These are phyloP conservation scores for Heterobasidion occidentale DNA, from an alignment of 1,284 basidiomycete species.

Conservation along the genomic window DNA sequence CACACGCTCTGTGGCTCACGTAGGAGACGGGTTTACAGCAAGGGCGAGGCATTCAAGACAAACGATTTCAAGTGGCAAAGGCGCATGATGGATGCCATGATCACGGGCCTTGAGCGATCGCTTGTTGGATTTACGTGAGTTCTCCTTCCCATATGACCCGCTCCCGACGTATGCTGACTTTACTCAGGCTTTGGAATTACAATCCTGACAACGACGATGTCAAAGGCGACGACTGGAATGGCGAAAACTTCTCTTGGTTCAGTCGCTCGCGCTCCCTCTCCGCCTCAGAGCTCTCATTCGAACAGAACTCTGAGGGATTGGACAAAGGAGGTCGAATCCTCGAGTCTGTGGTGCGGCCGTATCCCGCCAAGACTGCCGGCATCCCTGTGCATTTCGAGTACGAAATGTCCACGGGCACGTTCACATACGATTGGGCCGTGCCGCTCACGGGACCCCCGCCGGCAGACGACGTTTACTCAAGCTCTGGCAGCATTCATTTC, in stretches of 20 bases:
- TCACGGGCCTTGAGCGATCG: constrained; percentile 67
- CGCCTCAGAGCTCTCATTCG: constrained; percentile 38
- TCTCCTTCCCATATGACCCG: not conserved
- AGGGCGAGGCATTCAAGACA: constrained; percentile 60
- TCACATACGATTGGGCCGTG: constrained; percentile 55
- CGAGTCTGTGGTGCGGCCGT: constrained; percentile 70
- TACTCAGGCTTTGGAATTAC: constrained; percentile 84
- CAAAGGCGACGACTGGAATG: constrained; percentile 89
- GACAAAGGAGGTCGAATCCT: constrained; percentile 82
- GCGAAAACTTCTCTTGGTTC: constrained; percentile 95
- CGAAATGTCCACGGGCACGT: constrained; percentile 60
- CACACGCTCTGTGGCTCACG: not conserved
- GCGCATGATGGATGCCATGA: constrained; percentile 85
- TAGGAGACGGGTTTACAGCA: constrained; percentile 30
- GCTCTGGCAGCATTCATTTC: constrained; percentile 15
- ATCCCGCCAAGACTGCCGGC: constrained; percentile 73
- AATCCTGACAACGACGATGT: constrained; percentile 81
- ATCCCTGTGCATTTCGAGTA: constrained; percentile 62
- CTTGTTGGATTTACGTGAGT: constrained; percentile 79
- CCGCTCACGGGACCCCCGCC: constrained; percentile 15
- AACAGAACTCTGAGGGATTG: constrained; percentile 51
- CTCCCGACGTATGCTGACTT: not conserved
- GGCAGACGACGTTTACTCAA: constrained; percentile 3
- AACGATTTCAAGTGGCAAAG: constrained; percentile 78
- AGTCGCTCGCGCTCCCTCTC: constrained; percentile 53